phyloP scores from a whole-genome alignment of 352 stramenopile genomes.

The Pythium sp. region DNA sequence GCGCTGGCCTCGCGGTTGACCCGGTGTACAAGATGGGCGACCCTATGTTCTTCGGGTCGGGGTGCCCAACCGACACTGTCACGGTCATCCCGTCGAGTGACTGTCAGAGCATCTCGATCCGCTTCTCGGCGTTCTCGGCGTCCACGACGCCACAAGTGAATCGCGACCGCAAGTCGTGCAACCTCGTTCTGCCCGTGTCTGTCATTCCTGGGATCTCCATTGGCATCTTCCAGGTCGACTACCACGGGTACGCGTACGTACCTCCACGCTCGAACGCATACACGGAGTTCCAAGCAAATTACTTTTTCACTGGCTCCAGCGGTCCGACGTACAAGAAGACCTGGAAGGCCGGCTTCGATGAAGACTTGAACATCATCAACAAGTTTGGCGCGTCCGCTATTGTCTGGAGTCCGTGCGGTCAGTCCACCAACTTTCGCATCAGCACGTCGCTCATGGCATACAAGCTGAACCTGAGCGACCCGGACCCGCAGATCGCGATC shows the following conservation, averaged over 20 bases:
- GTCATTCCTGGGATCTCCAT: not conserved
- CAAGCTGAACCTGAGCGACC: slow-evolving; percentile 4
- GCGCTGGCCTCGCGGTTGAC: not conserved
- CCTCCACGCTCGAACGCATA: not conserved
- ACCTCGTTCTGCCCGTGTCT: not conserved
- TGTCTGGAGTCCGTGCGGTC: not conserved
- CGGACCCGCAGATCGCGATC: not conserved
- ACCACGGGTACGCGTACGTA: not conserved
- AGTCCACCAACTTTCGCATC: not conserved
- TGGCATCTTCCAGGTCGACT: not conserved
- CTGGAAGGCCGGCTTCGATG: not conserved
- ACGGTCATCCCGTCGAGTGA: not conserved
- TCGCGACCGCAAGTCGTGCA: not conserved
- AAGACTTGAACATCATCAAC: not conserved
- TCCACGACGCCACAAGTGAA: not conserved
- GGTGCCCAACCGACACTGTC: not conserved
- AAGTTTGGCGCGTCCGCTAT: not conserved
- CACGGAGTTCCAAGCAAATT: not conserved
- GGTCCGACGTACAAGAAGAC: not conserved
- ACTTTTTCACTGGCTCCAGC: not conserved
- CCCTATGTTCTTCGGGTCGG: not conserved
- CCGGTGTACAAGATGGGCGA: not conserved
- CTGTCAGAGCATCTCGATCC: not conserved
- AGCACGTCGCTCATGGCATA: slow-evolving; percentile 6
- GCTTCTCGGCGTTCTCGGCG: not conserved